These are phyloP conservation scores for Rhododendron simsii DNA, from an alignment of 148 eudicot species.

Conservation along the genomic window DNA sequence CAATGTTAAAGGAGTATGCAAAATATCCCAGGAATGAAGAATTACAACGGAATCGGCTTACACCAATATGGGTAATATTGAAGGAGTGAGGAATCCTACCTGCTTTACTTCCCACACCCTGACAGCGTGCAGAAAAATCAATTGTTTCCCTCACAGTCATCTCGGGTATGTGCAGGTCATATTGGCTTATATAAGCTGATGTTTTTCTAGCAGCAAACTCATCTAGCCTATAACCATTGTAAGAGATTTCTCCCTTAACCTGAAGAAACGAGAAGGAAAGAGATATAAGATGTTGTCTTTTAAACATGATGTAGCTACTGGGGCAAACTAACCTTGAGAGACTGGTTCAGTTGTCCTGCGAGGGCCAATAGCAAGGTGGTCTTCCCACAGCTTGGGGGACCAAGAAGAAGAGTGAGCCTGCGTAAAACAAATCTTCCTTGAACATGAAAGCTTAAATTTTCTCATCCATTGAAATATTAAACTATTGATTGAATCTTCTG, in stretches of 20 bases:
- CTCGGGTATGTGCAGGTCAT: conserved; percentile 79
- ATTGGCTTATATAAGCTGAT: conserved; percentile 77
- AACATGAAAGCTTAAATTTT: neutral
- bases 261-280: conserved; percentile 10
- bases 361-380: conserved; percentile 70
- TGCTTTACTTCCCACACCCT: conserved; percentile 71
- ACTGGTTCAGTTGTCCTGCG: conserved; percentile 58
- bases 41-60: neutral
- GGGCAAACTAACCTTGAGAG: conserved; percentile 45
- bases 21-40: neutral
- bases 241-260: conserved; percentile 62
- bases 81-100: conserved; percentile 26
- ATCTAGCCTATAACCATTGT: conserved; percentile 63
- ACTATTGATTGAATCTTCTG: neutral
- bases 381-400: conserved; percentile 91
- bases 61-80: neutral
- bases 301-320: neutral
- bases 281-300: neutral
- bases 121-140: conserved; percentile 76
- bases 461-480: neutral
- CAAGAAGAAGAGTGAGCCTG: conserved; percentile 77
- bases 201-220: conserved; percentile 72
- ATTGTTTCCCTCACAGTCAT: conserved; percentile 81
- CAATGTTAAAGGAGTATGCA: neutral
- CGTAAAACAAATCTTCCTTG: neutral